Conservation (phyloP, 1,284 basidiomycete species). For the Ceratobasidium sp. region DNA sequence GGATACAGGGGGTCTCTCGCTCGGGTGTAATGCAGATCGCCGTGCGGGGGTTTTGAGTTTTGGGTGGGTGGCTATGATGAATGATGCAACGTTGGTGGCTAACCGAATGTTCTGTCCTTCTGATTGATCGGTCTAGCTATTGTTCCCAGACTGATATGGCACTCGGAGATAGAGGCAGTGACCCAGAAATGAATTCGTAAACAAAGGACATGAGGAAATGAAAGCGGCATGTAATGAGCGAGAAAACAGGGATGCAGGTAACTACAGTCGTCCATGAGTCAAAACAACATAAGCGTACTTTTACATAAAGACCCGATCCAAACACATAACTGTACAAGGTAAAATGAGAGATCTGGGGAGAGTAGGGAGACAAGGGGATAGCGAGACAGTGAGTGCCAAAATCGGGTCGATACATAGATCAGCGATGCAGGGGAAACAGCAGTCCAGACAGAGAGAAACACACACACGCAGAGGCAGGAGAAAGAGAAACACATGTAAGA, state of each 20-base stretch:
- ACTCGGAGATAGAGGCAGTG: constrained; percentile 2
- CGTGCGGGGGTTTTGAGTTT: constrained; percentile 32
- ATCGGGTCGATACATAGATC: constrained; percentile 31
- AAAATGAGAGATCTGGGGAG: constrained; percentile 8
- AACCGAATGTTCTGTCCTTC: neutral
- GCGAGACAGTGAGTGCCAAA: constrained; percentile 29
- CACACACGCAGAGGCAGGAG: neutral
- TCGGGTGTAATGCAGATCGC: constrained; percentile 17
- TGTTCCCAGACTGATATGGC: constrained; percentile 16
- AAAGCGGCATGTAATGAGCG: constrained; percentile 9
- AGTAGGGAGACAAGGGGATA: constrained; percentile 29
- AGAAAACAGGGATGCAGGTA: neutral
- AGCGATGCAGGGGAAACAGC: constrained; percentile 7
- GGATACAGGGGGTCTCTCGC: constrained; percentile 4
- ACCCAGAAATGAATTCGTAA: constrained; percentile 29
- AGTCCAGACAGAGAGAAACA: constrained; percentile 9
- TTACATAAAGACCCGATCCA: constrained; percentile 33
- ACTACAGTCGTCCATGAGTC: constrained; percentile 24
- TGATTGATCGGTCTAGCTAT: constrained; percentile 13
- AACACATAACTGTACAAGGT: constrained; percentile 36
- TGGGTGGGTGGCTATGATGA: constrained; percentile 4
- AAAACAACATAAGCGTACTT: constrained; percentile 10
- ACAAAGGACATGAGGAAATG: constrained; percentile 12
- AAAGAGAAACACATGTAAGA: neutral
- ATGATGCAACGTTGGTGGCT: constrained; percentile 4